Conservation (phyloP, 1,284 basidiomycete species). For the Moesziomyces sp. region DNA sequence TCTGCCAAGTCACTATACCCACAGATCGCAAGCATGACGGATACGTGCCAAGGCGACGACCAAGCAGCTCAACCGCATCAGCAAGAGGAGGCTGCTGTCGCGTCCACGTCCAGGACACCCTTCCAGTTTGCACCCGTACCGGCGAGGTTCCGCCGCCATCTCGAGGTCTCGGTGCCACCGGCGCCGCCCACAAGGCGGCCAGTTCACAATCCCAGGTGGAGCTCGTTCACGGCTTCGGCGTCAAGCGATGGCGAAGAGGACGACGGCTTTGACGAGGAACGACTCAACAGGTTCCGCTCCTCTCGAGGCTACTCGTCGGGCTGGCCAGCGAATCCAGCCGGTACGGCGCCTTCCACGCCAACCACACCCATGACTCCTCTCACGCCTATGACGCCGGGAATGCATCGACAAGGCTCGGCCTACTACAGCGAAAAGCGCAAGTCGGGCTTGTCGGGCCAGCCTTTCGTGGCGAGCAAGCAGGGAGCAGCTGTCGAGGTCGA, state of each 20-base stretch:
- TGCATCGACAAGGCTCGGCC: neutral
- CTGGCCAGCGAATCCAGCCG: neutral
- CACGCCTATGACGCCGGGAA: conserved; percentile 9
- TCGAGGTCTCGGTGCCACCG: neutral
- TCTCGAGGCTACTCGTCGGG: conserved; percentile 2
- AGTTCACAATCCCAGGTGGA: neutral
- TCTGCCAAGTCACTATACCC: neutral
- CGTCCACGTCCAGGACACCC: conserved; percentile 6
- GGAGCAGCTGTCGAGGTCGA: neutral
- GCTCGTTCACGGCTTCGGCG: neutral
- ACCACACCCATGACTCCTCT: conserved; percentile 6
- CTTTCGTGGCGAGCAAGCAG: neutral
- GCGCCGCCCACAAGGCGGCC: neutral
- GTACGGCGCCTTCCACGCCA: conserved; percentile 1
- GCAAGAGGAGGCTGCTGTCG: neutral
- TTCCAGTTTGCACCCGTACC: conserved; percentile 24
- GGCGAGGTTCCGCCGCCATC: conserved; percentile 13
- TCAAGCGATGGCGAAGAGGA: conserved; percentile 11
- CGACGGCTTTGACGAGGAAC: conserved; percentile 12
- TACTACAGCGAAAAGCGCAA: conserved; percentile 1
- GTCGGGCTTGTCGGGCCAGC: conserved; percentile 1
- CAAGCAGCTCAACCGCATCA: neutral
- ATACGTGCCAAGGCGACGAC: neutral
- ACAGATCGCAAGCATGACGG: neutral
- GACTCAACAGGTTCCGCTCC: conserved; percentile 1